Evolutionary conservation across 2,329 filamentous ascomycete species (phyloP), one percentile per base, ranked within the genome.

Genomic region (Talaromyces amestolkiae): DNA sequence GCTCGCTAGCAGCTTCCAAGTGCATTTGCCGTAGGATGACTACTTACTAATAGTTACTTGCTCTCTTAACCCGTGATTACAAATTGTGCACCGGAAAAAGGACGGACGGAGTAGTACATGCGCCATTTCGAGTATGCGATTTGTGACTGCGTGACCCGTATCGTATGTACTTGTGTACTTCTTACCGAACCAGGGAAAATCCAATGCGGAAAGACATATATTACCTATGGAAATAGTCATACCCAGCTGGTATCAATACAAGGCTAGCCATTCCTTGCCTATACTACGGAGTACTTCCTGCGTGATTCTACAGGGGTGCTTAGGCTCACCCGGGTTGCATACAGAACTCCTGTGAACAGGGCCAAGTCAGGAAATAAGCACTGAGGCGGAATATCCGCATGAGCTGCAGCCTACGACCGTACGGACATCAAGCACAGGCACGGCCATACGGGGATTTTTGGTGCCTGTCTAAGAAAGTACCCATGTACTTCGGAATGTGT

Each of bases 391-490:
- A 59, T 31, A 5, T 31, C 56, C 56, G 56, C 35, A 58, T 58
- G 13, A 17, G 35, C 56, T 31, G 49, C 49, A 53, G 49, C 49
- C 49, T 53, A n/a, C 24, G 31, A 17, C 27, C 24, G 22, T 53
- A n/a, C 49, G n/a, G 24, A 53, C 15, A 24, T 41, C 56, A 39
- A 58, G 56, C 33, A 39, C 35, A 27, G 19, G 27, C 19, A 15
- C 22, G 19, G 3, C 56, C 37, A 59, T 31, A 59, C 39, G 56
- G 56, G 17, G 56, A 59, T n/a, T 59, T 59, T 59, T 7, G 56
- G 56, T 59, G 22, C 56, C 39, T 45, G 35, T 39, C 39, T 45
- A 27, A 15, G 8, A 41, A n/a, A 31, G 24, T 41, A 41, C 3
- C 9, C 11, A 27, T 19, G 17, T 33, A 53, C 15, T 53, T 33